Base-by-base conservation (phyloP, 345 rosid genomes). In the Eutrema japonicum region DNA sequence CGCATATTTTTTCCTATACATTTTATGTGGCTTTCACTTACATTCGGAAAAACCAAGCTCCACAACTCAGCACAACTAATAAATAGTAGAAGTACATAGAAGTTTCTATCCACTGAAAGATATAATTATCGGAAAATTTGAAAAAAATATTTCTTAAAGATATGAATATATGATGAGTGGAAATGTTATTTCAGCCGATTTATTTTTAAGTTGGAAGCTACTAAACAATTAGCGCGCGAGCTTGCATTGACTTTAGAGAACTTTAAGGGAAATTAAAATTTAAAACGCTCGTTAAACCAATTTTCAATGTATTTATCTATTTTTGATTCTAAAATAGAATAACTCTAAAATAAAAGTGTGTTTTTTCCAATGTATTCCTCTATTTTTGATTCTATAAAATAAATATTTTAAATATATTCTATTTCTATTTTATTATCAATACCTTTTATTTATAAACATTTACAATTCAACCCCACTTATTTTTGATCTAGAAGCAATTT, bases 241-340 rank as follows among this genome's bases (percentile, higher is more conserved):
- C 22, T 49, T 70, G 35, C 43, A 32, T 43, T 68, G 53, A 32
- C 54, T 68, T 43, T 10, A 41, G 6, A 68, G 10, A 18, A 30
- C 1, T 51, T 13, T 5, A 45, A 38, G 47, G 47, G 27, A 18
- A 58, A 12, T 18, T 69, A 35, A 35, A 32, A 32, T 35, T 37
- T 0, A 55, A 55, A 7, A 30, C 56, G 10, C 12, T 30, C 12
- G 40, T 30, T 52, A 50, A 38, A 22, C 26, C 26, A 22, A 18
- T 18, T 0, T 18, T 1, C 22, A 18, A 18, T 18, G 22, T 18
- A 18, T 18, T 18, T 18, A 0, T 18, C 2, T 22, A 22, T 22
- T 22, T 22, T 22, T 22, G 1, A 22, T 2, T 22, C 22, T 22
- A 22, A n/a, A n/a, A n/a, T n/a, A n/a, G n/a, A n/a, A n/a, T n/a